Evolutionary conservation across 768 basidiomycete species (phyloP).

Genomic region (Lyophyllum decastes): DNA sequence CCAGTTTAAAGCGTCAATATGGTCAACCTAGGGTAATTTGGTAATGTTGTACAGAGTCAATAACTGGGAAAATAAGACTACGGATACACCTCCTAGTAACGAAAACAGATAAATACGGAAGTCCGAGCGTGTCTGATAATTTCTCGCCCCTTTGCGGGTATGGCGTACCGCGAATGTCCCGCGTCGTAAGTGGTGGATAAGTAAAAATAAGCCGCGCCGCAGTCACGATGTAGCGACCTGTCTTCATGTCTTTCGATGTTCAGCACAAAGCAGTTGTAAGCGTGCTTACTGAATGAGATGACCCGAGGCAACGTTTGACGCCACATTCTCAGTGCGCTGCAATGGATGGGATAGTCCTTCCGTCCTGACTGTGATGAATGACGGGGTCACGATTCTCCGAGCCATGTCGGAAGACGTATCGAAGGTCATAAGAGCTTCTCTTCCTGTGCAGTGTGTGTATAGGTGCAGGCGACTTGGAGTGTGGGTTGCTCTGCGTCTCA

Average conservation of each 20-base stretch:
- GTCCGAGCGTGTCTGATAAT: neutral
- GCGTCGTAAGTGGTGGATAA: neutral
- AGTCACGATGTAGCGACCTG: neutral
- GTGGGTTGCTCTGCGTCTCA: neutral
- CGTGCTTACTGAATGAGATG: neutral
- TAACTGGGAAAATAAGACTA: neutral
- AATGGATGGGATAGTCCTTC: neutral
- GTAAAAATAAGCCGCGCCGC: neutral
- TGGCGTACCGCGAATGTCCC: neutral
- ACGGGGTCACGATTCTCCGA: neutral
- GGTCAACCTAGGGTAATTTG: neutral
- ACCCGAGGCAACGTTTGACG: neutral
- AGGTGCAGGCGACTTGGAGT: neutral
- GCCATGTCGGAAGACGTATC: conserved; percentile 26
- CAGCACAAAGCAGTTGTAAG: neutral
- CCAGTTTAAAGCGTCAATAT: conserved; percentile 15
- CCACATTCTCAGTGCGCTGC: neutral
- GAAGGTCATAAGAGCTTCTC: conserved; percentile 32
- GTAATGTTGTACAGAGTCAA: neutral
- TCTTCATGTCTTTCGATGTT: neutral
- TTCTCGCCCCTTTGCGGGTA: neutral
- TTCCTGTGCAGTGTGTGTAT: conserved; percentile 32
- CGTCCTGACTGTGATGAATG: neutral
- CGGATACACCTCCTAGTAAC: neutral
- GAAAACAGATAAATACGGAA: neutral